Percentiles rank a stretch among this genome's conserved stretches.
Evolutionary conservation across 352 stramenopile species (phyloP).

Genomic region (Peronospora belbahrii): DNA sequence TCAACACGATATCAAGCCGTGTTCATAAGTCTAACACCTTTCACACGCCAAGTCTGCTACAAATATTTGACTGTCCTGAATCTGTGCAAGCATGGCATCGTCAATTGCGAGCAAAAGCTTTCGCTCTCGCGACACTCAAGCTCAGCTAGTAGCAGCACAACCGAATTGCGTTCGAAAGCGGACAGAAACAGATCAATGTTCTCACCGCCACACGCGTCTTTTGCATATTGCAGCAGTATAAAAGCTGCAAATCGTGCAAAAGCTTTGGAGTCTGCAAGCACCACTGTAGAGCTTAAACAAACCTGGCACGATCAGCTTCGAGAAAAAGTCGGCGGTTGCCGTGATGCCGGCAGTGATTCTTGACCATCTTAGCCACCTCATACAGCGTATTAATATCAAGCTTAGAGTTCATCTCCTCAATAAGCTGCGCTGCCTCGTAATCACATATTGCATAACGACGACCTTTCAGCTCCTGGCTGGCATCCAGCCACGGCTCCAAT

Average conservation of each 20-base stretch:
- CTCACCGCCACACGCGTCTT: conserved; percentile 30
- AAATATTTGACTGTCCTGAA: conserved; percentile 57
- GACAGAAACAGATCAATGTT: conserved; percentile 39
- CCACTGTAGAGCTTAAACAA: conserved; percentile 52
- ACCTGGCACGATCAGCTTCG: conserved; percentile 27
- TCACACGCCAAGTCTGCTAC: conserved; percentile 19
- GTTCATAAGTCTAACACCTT: neutral
- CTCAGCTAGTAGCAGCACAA: conserved; percentile 39
- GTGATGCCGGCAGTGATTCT: conserved; percentile 64
- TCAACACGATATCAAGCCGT: conserved; percentile 1
- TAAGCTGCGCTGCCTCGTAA: conserved; percentile 33
- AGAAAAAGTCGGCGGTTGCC: conserved; percentile 63
- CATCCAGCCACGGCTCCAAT: conserved; percentile 52
- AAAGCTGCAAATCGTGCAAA: conserved; percentile 57
- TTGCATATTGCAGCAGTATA: conserved; percentile 50
- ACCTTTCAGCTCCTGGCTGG: conserved; percentile 36
- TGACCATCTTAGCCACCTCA: conserved; percentile 52
- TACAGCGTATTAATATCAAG: conserved; percentile 54
- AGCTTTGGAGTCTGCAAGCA: conserved; percentile 49
- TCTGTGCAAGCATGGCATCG: conserved; percentile 39
- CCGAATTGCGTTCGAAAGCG: conserved; percentile 52
- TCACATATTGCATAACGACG: conserved; percentile 50
- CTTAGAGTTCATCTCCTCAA: conserved; percentile 56
- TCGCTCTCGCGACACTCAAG: conserved; percentile 24
- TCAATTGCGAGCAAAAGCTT: conserved; percentile 33